Evolutionary conservation across 2,329 filamentous ascomycete species (phyloP), one percentile per base, ranked within the genome.

Genomic region (Xylariaceae sp.): DNA sequence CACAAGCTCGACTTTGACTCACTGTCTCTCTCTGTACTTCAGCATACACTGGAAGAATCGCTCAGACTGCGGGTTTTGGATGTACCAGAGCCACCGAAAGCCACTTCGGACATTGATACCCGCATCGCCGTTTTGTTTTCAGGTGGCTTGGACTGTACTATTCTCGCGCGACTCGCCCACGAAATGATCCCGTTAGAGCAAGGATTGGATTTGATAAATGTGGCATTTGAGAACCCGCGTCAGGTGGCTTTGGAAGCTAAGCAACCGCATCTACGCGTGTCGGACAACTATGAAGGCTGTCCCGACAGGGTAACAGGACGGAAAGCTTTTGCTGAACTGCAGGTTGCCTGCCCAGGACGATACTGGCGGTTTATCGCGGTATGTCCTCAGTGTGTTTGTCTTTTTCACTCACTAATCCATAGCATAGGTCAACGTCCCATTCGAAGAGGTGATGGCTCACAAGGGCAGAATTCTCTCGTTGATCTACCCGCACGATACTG

Each of bases 151-250:
- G 93, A 98, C 64, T 97, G 93, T 62, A 92, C 91, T 0, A 74
- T 96, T 1, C 73, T 98, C 39, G 92, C 92, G 19, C 80, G 90
- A 35, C 68, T 97, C 20, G 74, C 79, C 10, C 87, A 95, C 61
- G 85, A 95, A 11, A 67, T 94, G 2, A 63, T 97, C 2, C 86
- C 87, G 0, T 12, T 62, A 0, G 67, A 75, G 4, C 83, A 94
- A 58, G 71, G 77, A 1, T 83, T 98, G 49, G 93, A 97, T 61
- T 74, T 98, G 7, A 76, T 98, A 52, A 98, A 98, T 55, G 92
- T 98, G 37, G 93, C 92, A 0, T 98, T 98, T 59, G 88, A 98
- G 65, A 98, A 98, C 54, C 92, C 91, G 0, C 79, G 88, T 23
- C 80, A 84, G 53, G 82, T 76, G 48, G 82, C 74, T 3, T 74